Conservation (phyloP, 352 stramenopile genomes). For the Phytophthora ohioensis region DNA sequence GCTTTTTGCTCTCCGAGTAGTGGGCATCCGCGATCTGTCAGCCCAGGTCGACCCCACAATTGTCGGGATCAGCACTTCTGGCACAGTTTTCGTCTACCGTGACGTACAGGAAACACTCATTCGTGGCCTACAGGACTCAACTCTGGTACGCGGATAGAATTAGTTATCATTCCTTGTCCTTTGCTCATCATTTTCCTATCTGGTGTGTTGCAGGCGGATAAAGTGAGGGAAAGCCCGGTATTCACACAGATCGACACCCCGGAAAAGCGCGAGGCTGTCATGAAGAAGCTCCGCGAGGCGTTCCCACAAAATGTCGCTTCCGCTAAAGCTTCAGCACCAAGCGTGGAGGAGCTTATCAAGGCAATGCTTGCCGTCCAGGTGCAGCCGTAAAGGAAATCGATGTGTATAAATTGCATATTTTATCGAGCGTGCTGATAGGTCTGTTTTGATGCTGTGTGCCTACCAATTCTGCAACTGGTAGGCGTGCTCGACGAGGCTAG, state of each 20-base stretch:
- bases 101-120: slow-evolving; percentile 54
- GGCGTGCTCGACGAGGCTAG: slow-evolving; percentile 67
- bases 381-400: slow-evolving; percentile 22
- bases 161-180: too few species aligned
- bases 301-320: slow-evolving; percentile 21
- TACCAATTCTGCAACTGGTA: slow-evolving; percentile 86
- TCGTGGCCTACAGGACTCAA: slow-evolving; percentile 47
- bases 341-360: slow-evolving; percentile 41
- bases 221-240: slow-evolving; percentile 46
- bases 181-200: neutral
- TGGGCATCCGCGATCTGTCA: slow-evolving; percentile 45
- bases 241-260: slow-evolving; percentile 48
- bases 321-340: neutral
- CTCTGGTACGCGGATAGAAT: slow-evolving; percentile 46
- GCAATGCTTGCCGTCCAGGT: slow-evolving; percentile 32
- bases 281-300: slow-evolving; percentile 43
- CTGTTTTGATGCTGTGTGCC: slow-evolving; percentile 8
- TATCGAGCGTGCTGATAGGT: slow-evolving; percentile 19
- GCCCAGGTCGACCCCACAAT: slow-evolving; percentile 51
- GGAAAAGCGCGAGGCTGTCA: slow-evolving; percentile 51
- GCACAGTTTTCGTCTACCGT: slow-evolving; percentile 69
- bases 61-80: slow-evolving; percentile 72
- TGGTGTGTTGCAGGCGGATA: slow-evolving; percentile 39
- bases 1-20: slow-evolving; percentile 19
- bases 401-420: slow-evolving; percentile 46